Base-by-base conservation (phyloP, 2,329 filamentous ascomycete genomes). In the Amauroascus verrucosus region DNA sequence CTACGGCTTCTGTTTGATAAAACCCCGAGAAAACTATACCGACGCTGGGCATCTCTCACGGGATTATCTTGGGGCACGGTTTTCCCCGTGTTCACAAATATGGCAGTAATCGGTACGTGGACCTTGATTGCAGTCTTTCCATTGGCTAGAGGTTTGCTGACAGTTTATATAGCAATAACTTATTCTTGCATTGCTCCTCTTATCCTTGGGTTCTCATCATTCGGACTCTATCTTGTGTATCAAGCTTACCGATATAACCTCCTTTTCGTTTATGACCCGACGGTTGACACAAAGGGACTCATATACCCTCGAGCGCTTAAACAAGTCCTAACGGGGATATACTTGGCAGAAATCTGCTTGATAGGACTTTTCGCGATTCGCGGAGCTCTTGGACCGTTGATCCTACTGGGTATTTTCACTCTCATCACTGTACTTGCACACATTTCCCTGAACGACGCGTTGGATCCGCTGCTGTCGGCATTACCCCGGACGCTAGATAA, bases 191-290 rank as follows among this genome's bases (percentile, higher is more conserved):
- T 96, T 61, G 87, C 89, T 1, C 90, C 90, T 0, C 72, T 96
- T 1, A 83, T 95, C 51, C 76, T 95, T 18, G 80, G 83, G 6
- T 95, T 95, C 63, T 86, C 88, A 4, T 83, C 85, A 0, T 73
- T 86, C 14, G 89, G 88, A 24, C 79, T 96, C 57, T 80, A 77
- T 35, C 74, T 93, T 35, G 88, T 95, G 65, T 94, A 95, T 65
- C 73, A 91, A 51, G 86, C 88, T 35, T 95, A 89, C 75, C 81
- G 87, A 33, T 95, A 96, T 75, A 95, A 95, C 64, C 75, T 95
- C 50, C 77, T 96, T 49, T 96, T 87, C 67, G 88, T 95, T 5
- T 85, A 85, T 53, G 85, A 93, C 65, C 82, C 85, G 13, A 74
- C 81, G 55, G 81, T 94, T 64, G 89, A 96, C 64, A 95, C 87